These are phyloP conservation scores for Rhodotorula sp. DNA, from an alignment of 1,284 basidiomycete genomes.

Conservation along the genomic window DNA sequence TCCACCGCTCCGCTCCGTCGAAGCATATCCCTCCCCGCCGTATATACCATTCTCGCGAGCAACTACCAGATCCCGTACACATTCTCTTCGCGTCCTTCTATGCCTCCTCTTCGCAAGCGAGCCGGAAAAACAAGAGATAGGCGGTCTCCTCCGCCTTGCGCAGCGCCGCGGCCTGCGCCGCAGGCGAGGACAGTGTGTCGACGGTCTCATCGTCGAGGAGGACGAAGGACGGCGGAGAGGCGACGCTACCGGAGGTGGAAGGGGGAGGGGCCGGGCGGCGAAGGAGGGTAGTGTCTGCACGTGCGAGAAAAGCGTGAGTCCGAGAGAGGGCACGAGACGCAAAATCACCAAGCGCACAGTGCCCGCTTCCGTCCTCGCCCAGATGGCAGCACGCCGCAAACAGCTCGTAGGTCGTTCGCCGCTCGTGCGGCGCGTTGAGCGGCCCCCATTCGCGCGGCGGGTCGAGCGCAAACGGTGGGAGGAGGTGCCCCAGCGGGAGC, in stretches of 20 bases:
- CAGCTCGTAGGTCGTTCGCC: conserved; percentile 51
- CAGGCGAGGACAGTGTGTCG: conserved; percentile 1
- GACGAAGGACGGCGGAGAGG: neutral
- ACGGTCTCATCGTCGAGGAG: conserved; percentile 41
- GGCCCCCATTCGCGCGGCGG: neutral
- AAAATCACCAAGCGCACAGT: conserved; percentile 67
- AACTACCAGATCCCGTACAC: no score
- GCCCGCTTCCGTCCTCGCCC: conserved; percentile 69
- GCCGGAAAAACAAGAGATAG: conserved; percentile 25
- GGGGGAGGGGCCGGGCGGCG: conserved; percentile 1
- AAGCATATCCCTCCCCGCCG: neutral
- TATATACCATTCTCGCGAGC: no score
- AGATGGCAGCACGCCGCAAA: conserved; percentile 66
- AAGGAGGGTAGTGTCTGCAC: conserved; percentile 41
- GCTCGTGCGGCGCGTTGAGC: conserved; percentile 16
- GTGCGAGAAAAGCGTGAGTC: neutral
- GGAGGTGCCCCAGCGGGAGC: conserved; percentile 85
- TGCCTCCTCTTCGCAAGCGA: neutral
- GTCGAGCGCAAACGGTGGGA: conserved; percentile 61
- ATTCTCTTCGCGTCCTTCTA: neutral
- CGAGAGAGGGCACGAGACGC: neutral
- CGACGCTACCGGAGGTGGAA: neutral
- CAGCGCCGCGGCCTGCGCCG: neutral
- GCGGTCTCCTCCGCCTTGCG: neutral
- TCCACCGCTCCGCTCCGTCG: neutral